phyloP scores from a whole-genome alignment of 2,329 filamentous ascomycete genomes.

The Cercospora sp. region DNA sequence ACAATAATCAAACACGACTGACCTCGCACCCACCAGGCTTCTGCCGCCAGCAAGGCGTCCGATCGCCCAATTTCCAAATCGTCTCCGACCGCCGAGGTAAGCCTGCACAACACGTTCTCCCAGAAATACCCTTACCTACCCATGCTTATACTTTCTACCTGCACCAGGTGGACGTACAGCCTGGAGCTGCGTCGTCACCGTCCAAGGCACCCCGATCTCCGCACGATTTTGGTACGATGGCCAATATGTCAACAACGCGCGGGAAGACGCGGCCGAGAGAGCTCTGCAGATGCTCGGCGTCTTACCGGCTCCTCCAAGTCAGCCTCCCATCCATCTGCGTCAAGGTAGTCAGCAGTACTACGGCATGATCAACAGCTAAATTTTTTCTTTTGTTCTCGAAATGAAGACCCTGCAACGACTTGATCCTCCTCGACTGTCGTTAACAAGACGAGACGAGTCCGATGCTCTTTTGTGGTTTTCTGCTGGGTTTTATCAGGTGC shows the following conservation, averaged over 20 bases:
- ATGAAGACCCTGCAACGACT: constrained; percentile 1
- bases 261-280: constrained; percentile 86
- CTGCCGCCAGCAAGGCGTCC: constrained; percentile 33
- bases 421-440: not conserved
- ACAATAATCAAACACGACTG: not conserved
- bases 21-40: constrained; percentile 27
- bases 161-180: constrained; percentile 78
- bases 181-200: constrained; percentile 80
- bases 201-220: constrained; percentile 64
- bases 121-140: not conserved
- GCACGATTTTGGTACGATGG: constrained; percentile 92
- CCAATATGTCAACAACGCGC: constrained; percentile 81
- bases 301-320: constrained; percentile 30
- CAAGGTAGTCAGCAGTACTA: constrained; percentile 31
- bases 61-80: constrained; percentile 58
- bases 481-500: not conserved
- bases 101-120: constrained; percentile 23
- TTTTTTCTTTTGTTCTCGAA: not conserved
- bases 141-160: not conserved
- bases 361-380: constrained; percentile 26
- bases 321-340: constrained; percentile 28
- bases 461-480: not conserved
- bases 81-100: constrained; percentile 74
- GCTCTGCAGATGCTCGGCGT: constrained; percentile 62
- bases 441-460: not conserved